Evolutionary conservation across 495 filamentous ascomycete species (phyloP), one percentile per base, ranked within the genome.

Genomic region (Talaromyces nanjingensis): DNA sequence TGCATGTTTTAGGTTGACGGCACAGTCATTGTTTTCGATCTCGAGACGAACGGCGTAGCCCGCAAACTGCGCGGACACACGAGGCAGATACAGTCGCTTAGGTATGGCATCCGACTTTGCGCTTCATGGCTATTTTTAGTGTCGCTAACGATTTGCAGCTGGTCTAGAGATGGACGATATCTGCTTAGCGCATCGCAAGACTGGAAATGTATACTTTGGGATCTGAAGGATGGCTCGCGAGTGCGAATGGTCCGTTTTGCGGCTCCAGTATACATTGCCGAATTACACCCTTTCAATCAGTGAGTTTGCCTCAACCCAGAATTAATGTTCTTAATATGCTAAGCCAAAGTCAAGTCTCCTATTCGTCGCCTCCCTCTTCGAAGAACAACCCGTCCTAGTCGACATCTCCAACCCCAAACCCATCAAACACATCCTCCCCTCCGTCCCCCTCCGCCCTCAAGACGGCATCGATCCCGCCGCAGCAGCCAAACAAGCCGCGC

Each of bases 131-230:
- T 27, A 45, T 45, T 27, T 8, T 55, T 8, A 27, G 63, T 24
- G 65, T 57, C 31, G 7, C 12, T 56, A 18, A 27, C 24, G n/a
- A 0, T 18, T 60, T 60, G 25, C 62, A 96, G 93, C 74, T 99
- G 94, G 94, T 96, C 92, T 7, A 80, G 89, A 65, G 89, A 92
- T 76, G 92, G 93, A 24, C 84, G 92, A 49, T 98, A 96, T 74
- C 83, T 99, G n/a, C 85, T 98, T 25, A 96, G 90, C 65, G 87
- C 90, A n/a, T 91, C 89, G 14, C 91, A 96, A 68, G 94, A 96
- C 70, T 97, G 93, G 89, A 96, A 92, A 74, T 92, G 87, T 62
- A 91, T 96, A 37, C 81, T 98, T 1, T 98, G 94, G 94, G 96
- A 98, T 75, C 75, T 98, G 54, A 81, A 88, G 66, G 87, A 91